Percentiles rank a stretch among this genome's conserved stretches.
These are phyloP conservation scores for Monosporascus sp. DNA, from an alignment of 2,329 filamentous ascomycete species.

Conservation along the genomic window DNA sequence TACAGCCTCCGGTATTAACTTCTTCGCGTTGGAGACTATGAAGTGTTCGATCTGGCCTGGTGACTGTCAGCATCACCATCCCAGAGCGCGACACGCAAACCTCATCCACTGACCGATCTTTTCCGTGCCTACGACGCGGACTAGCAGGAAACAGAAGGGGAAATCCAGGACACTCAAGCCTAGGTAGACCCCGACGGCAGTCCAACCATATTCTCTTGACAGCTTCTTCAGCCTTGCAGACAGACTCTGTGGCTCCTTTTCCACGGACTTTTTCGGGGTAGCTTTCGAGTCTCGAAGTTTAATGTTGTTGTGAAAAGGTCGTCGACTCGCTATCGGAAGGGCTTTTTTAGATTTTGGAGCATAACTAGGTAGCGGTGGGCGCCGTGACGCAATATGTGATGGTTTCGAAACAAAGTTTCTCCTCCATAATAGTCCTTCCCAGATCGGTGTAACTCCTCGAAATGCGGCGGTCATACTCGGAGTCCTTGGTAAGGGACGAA, in stretches of 20 bases:
- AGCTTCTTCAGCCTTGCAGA: constrained; percentile 75
- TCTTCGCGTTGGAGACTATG: constrained; percentile 56
- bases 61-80: constrained; percentile 6
- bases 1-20: constrained; percentile 54
- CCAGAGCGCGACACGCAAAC: not conserved
- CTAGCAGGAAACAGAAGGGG: constrained; percentile 88
- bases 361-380: constrained; percentile 8
- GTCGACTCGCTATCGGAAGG: constrained; percentile 12
- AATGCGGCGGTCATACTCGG: not conserved
- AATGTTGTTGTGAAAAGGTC: constrained; percentile 21
- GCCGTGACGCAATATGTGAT: constrained; percentile 4
- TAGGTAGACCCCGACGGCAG: constrained; percentile 87
- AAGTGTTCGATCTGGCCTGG: constrained; percentile 59
- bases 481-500: not conserved
- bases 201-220: constrained; percentile 90
- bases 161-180: constrained; percentile 81
- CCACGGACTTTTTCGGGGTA: constrained; percentile 10
- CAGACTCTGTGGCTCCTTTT: constrained; percentile 39
- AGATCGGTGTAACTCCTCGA: not conserved
- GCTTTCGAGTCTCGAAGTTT: constrained; percentile 20
- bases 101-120: constrained; percentile 61
- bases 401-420: constrained; percentile 4
- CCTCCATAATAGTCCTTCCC: not conserved
- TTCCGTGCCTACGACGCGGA: constrained; percentile 77
- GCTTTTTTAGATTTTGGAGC: constrained; percentile 8